Conservation (phyloP, 345 rosid species). For the Excoecaria agallocha region DNA sequence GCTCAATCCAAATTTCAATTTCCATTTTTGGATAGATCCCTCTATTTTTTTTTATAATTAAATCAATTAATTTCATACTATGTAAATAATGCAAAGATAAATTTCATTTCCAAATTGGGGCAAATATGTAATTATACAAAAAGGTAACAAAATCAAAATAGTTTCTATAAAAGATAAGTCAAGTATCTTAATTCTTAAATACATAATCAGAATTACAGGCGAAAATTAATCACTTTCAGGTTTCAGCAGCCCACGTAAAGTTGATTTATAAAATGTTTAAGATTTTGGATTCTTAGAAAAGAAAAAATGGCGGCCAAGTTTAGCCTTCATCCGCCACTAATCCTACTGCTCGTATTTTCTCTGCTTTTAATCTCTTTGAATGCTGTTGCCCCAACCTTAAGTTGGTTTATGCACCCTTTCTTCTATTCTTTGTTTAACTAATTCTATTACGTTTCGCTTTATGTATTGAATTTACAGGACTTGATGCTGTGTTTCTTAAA, state of each 20-base stretch:
- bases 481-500: background rate
- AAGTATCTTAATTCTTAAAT: too few species aligned
- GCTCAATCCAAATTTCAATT: too few species aligned
- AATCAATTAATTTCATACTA: too few species aligned
- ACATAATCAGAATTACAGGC: too few species aligned
- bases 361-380: slow-evolving; percentile 3
- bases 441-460: background rate
- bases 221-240: background rate
- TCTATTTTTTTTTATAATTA: too few species aligned
- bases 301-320: slow-evolving; percentile 3
- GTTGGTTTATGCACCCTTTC: background rate
- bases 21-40: too few species aligned
- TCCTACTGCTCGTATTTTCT: slow-evolving; percentile 1
- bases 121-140: too few species aligned
- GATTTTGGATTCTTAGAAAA: background rate
- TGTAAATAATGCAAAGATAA: too few species aligned
- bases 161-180: too few species aligned
- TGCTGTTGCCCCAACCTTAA: slow-evolving; percentile 5
- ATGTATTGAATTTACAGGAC: background rate
- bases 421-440: background rate
- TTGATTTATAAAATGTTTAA: background rate
- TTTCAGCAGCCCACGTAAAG: slow-evolving; percentile 1
- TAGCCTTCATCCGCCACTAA: background rate
- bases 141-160: too few species aligned
- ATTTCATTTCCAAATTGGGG: too few species aligned